phyloP scores from a whole-genome alignment of 2,329 filamentous ascomycete species.

The Fonsecaea nubica region DNA sequence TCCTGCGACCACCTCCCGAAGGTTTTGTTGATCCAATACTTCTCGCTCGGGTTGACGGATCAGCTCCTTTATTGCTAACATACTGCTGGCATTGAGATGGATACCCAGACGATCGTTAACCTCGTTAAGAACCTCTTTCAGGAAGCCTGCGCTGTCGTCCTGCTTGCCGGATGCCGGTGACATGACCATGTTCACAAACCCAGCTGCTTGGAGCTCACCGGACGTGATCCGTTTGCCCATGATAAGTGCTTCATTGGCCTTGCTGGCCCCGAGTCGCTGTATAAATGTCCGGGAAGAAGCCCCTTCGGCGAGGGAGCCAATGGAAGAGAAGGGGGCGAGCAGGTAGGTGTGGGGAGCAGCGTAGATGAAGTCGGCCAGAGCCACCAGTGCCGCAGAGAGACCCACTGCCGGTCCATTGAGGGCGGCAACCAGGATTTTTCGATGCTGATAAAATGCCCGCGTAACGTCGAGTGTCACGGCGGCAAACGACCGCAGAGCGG shows the following conservation, averaged over 20 bases:
- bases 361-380: constrained; percentile 92
- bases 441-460: constrained; percentile 86
- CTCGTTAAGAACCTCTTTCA: constrained; percentile 74
- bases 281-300: constrained; percentile 81
- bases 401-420: constrained; percentile 92
- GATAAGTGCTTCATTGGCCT: constrained; percentile 89
- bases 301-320: constrained; percentile 89
- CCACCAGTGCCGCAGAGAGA: constrained; percentile 80
- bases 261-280: constrained; percentile 75
- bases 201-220: constrained; percentile 73
- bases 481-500: constrained; percentile 70
- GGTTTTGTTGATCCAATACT: constrained; percentile 74
- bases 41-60: constrained; percentile 76
- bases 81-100: constrained; percentile 78
- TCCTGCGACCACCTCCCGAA: constrained; percentile 83
- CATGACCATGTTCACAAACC: constrained; percentile 88
- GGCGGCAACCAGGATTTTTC: constrained; percentile 88
- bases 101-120: constrained; percentile 79
- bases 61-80: constrained; percentile 83
- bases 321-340: constrained; percentile 85
- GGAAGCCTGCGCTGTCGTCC: constrained; percentile 62
- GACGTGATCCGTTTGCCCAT: constrained; percentile 80
- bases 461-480: constrained; percentile 87
- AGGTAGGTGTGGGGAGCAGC: constrained; percentile 79
- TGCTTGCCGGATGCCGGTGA: constrained; percentile 65